Evolutionary conservation across 139 green algal genomes (phyloP), one percentile per base, ranked within the genome.

Genomic region (Chlamydomonas sp.): DNA sequence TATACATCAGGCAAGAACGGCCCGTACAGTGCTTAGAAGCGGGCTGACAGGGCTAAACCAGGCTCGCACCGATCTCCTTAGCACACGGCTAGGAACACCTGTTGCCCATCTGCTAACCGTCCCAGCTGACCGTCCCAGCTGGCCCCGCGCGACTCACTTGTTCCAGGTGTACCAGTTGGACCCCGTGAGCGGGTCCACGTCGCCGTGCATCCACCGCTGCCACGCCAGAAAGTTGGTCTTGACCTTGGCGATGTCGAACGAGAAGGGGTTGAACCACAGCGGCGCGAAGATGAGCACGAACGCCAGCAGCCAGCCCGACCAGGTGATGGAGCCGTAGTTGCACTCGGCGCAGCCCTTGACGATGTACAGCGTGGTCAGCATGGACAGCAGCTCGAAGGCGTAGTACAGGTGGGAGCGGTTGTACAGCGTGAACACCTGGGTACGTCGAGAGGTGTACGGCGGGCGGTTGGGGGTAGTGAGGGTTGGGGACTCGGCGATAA

Each of bases 231-330:
- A 93, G 88, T 91, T 90, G 18, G n/a, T 17, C 60, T 87, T 72
- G 8, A 90, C 90, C 90, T 93, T 93, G 61, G 84, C 72, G 63
- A 91, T 85, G 81, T 93, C 90, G 31, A 93, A 93, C 58, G 88
- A 84, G 79, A 91, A 92, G 69, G 90, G 90, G 85, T 93, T 93
- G 85, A 93, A 93, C 90, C 90, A 93, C 59, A 93, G 80, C 59
- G 90, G 90, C 71, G 90, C 49, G 59, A 93, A 89, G 77, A 91
- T 85, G 73, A 93, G 88, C 63, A 79, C 80, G 63, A 88, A 85
- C 6, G 81, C 90, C 81, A 91, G 81, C 71, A 93, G 85, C 90
- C 90, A 93, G 58, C 87, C 84, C 17, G 85, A 91, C 90, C 90
- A 93, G 2, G 90, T 93, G 16, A 93, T 69, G 3, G 77, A 17